Percentiles rank a stretch among this genome's conserved stretches.
phyloP scores from a whole-genome alignment of 345 rosid species.

The Hibiscus tridactylites region DNA sequence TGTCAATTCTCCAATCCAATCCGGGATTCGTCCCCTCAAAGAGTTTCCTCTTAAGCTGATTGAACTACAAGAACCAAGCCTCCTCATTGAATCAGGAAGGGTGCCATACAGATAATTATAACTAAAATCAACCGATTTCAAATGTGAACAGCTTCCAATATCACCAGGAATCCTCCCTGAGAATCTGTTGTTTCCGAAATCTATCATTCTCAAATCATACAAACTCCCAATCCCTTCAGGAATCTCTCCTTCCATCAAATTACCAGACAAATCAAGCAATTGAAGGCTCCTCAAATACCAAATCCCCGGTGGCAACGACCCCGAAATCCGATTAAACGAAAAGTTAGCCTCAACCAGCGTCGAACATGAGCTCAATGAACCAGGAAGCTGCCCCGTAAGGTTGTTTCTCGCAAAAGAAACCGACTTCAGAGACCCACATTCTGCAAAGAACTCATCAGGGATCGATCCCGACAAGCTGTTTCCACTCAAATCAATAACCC shows the following conservation, averaged over 20 bases:
- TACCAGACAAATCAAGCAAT: conserved; percentile 59
- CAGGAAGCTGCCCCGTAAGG: conserved; percentile 61
- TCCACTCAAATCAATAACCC: conserved; percentile 55
- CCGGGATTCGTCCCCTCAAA: conserved; percentile 51
- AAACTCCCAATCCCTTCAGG: conserved; percentile 47
- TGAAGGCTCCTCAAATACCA: conserved; percentile 59
- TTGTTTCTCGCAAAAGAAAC: conserved; percentile 63
- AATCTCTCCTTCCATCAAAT: conserved; percentile 56
- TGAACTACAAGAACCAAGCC: conserved; percentile 37
- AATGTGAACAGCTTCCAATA: conserved; percentile 49
- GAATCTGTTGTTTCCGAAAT: conserved; percentile 50
- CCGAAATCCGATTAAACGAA: conserved; percentile 66
- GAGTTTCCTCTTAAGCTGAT: conserved; percentile 49
- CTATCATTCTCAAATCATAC: conserved; percentile 43
- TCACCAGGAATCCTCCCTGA: conserved; percentile 56
- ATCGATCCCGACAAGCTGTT: conserved; percentile 61
- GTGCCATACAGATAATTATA: conserved; percentile 54
- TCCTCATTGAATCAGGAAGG: conserved; percentile 61
- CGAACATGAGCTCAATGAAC: conserved; percentile 53
- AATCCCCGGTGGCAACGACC: conserved; percentile 45
- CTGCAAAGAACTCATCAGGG: conserved; percentile 59
- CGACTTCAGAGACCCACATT: conserved; percentile 65
- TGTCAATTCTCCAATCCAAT: conserved; percentile 63
- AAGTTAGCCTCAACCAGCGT: conserved; percentile 47
- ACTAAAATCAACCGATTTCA: conserved; percentile 55